Conservation (phyloP, 179 eudicot species). For the Carnegiea gigantea region DNA sequence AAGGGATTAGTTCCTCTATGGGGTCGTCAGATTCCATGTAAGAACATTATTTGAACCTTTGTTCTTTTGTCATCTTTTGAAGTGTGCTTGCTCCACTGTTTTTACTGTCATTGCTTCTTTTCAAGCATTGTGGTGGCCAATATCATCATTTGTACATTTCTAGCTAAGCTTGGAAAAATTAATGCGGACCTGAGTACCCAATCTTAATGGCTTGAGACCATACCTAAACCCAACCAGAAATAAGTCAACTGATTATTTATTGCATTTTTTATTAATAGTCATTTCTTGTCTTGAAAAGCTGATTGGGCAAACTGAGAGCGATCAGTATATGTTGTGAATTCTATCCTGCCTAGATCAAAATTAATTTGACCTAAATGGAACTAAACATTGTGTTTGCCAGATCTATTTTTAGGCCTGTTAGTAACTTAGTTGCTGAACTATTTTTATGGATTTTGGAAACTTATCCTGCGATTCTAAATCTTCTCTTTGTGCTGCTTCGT, state of each 20-base stretch:
- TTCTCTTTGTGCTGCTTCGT: too few species aligned
- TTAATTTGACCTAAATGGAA: too few species aligned
- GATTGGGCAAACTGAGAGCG: too few species aligned
- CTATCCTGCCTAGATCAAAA: too few species aligned
- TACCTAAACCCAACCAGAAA: not conserved
- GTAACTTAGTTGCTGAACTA: too few species aligned
- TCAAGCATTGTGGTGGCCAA: not conserved
- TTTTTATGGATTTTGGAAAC: too few species aligned
- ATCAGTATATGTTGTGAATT: too few species aligned
- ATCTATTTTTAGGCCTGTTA: too few species aligned
- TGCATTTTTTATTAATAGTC: not conserved
- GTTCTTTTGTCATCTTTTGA: not conserved
- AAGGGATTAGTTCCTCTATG: conserved; percentile 73
- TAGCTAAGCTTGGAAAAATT: not conserved
- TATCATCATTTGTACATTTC: not conserved
- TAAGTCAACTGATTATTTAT: not conserved
- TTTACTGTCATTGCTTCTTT: not conserved
- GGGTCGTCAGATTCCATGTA: conserved; percentile 86
- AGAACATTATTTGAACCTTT: conserved; percentile 9
- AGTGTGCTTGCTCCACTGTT: too few species aligned
- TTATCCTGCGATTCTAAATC: too few species aligned
- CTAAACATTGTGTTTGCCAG: too few species aligned
- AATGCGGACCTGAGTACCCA: not conserved
- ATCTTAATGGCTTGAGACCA: not conserved
- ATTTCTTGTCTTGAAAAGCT: not conserved